Evolutionary conservation across 176 grass and related monocot genomes (phyloP).

Genomic region (Alopecurus myosuroides): DNA sequence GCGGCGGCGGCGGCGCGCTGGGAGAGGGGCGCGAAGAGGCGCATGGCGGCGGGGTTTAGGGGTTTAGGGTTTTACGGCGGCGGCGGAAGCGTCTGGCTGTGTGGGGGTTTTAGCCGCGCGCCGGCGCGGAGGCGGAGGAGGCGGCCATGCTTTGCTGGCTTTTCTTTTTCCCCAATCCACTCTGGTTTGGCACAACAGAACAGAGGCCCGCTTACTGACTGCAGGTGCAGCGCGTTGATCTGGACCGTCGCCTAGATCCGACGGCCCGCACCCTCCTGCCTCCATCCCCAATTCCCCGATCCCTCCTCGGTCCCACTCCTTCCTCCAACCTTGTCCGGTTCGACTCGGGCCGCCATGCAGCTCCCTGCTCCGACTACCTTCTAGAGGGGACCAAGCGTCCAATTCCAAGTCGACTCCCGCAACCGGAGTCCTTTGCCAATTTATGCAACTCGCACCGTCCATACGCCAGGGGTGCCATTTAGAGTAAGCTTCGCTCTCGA

Average conservation of each 20-base stretch:
- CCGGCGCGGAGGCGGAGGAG: slow-evolving; percentile 11
- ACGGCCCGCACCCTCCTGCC: neutral
- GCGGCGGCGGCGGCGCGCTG: neutral
- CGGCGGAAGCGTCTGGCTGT: neutral
- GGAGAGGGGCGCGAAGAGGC: slow-evolving; percentile 25
- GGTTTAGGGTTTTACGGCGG: slow-evolving; percentile 39
- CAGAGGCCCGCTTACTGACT: neutral
- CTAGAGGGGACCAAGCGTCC: neutral
- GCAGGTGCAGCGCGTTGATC: neutral
- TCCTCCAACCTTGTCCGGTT: neutral
- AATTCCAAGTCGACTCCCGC: neutral
- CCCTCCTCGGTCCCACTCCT: neutral
- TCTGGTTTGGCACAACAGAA: neutral
- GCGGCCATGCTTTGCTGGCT: neutral
- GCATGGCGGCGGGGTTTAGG: slow-evolving; percentile 43
- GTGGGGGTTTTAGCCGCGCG: slow-evolving; percentile 34
- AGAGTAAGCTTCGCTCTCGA: neutral
- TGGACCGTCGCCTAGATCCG: neutral
- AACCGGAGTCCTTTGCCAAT: neutral
- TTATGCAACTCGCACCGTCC: neutral
- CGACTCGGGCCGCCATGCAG: neutral
- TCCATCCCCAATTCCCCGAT: neutral
- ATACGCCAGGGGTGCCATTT: too few relatives aligned
- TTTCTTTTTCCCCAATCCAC: neutral
- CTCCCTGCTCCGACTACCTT: neutral